These are phyloP conservation scores for Arthrocladium fulminans DNA, from an alignment of 2,329 filamentous ascomycete genomes.

Conservation along the genomic window DNA sequence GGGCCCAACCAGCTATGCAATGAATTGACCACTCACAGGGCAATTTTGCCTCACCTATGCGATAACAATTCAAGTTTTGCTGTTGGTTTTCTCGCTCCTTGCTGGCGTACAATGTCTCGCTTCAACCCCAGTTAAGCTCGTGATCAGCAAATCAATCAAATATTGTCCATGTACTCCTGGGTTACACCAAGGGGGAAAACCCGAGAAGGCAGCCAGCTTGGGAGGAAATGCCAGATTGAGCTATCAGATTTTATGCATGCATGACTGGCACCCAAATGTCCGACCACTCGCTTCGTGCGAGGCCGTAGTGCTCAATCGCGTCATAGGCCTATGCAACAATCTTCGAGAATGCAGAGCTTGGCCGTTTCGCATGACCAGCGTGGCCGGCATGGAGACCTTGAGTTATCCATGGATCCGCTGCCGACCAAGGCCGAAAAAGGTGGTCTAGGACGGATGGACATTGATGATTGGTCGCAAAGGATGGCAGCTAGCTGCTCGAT, in stretches of 20 bases:
- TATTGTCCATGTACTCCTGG: neutral
- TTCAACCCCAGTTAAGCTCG: neutral
- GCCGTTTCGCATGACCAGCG: neutral
- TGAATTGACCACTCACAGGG: neutral
- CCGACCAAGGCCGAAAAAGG: neutral
- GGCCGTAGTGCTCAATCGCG: neutral
- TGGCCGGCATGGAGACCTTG: neutral
- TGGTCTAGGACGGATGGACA: neutral
- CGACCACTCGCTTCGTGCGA: neutral
- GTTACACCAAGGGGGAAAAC: neutral
- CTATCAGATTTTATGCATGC: conserved; percentile 1
- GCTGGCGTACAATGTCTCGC: neutral
- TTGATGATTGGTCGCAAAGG: neutral
- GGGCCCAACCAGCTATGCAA: neutral
- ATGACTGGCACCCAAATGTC: neutral
- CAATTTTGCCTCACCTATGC: neutral
- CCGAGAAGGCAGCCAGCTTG: conserved; percentile 1
- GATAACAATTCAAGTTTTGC: too few species aligned
- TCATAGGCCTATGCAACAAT: neutral
- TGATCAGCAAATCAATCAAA: neutral
- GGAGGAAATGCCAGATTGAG: neutral
- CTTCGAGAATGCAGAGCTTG: neutral
- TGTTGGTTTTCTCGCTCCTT: neutral
- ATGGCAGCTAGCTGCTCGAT: neutral
- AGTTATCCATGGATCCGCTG: neutral